Evolutionary conservation across 2,329 filamentous ascomycete species (phyloP).

Genomic region (Alternaria arbusti): DNA sequence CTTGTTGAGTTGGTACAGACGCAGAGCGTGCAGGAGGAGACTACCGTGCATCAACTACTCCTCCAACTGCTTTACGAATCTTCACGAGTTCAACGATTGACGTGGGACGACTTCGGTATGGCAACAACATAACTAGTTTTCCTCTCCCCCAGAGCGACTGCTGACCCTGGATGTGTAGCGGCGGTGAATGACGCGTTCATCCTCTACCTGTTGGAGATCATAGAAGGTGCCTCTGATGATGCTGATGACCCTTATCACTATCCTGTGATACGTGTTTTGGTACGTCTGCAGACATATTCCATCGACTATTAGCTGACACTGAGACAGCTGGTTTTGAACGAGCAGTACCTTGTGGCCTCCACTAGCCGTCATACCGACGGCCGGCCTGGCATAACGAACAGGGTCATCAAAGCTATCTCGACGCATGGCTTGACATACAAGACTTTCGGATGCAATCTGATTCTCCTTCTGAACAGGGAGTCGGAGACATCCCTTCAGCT

Average conservation of each 20-base stretch:
- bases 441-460: slow-evolving; percentile 97
- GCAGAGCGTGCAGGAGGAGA: slow-evolving; percentile 67
- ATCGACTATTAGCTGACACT: background rate
- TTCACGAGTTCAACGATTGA: slow-evolving; percentile 86
- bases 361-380: slow-evolving; percentile 45
- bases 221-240: slow-evolving; percentile 87
- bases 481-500: slow-evolving; percentile 91
- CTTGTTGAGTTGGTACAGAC: slow-evolving; percentile 81
- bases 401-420: slow-evolving; percentile 89
- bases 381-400: slow-evolving; percentile 75
- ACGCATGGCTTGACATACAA: slow-evolving; percentile 81
- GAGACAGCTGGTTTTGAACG: slow-evolving; percentile 85
- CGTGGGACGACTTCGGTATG: slow-evolving; percentile 76
- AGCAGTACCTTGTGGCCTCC: slow-evolving; percentile 91
- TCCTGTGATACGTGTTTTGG: slow-evolving; percentile 88
- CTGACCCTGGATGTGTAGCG: slow-evolving; percentile 46
- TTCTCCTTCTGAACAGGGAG: slow-evolving; percentile 91
- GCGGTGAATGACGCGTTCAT: slow-evolving; percentile 79
- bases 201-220: slow-evolving; percentile 80
- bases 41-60: slow-evolving; percentile 77
- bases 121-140: slow-evolving; percentile 6
- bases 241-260: slow-evolving; percentile 94
- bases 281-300: slow-evolving; percentile 55
- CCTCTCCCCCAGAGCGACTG: background rate
- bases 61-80: slow-evolving; percentile 95